Evolutionary conservation across 352 stramenopile species (phyloP), one percentile per base, ranked within the genome.

Genomic region (Globisporangium parvum): DNA sequence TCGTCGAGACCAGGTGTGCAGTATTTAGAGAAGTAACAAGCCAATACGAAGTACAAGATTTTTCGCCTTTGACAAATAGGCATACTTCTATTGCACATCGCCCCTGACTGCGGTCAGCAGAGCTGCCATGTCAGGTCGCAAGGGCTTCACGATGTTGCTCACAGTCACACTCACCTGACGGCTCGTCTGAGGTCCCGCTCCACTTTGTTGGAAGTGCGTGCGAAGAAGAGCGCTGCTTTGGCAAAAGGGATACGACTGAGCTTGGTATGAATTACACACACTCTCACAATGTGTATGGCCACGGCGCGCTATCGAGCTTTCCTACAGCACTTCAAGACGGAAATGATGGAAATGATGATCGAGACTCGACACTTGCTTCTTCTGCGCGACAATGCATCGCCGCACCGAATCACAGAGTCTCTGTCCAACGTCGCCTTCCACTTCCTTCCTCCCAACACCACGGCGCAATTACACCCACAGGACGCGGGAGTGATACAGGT

Each of bases 31-130:
- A 23, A 28, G 42, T 45, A 11, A 31, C 48, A 45, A 53, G 37
- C 15, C 18, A 49, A 35, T 60, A 46, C 54, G n/a, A 42, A 14
- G n/a, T 52, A 21, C 31, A 50, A 39, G 23, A 52, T 39, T 60
- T n/a, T 54, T 21, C 26, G 28, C 46, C 53, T 54, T 55, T 23
- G 54, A 60, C n/a, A 28, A 50, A 20, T 49, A 15, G 3, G 41
- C 23, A 2, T 50, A 42, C 14, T 57, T 35, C 14, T 57, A 44
- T 3, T 57, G 51, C 17, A 26, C 28, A 40, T 26, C 41, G 18
- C 24, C 51, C n/a, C 9, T 4, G n/a, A 57, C 23, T 8, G 23
- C 41, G 9, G 39, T 53, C 48, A 18, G 28, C 10, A 53, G 45
- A 31, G 24, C 37, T 23, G 17, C 2, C 31, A 53, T 53, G 18